Evolutionary conservation across 1,284 basidiomycete genomes (phyloP), one percentile per base, ranked within the genome.

Genomic region (Leccinum ambiguum): DNA sequence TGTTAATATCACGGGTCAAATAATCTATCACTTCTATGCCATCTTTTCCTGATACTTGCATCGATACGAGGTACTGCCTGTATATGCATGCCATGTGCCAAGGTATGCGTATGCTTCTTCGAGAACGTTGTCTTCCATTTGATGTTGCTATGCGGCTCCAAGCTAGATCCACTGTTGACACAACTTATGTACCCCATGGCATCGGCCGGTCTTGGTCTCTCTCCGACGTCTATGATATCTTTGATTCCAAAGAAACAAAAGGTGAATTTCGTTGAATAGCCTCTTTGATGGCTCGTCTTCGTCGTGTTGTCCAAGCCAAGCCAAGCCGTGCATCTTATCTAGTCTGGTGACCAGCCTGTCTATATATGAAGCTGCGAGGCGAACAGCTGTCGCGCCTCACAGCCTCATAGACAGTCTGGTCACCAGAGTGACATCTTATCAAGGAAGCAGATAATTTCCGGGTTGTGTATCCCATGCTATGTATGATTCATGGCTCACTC

Each of bases 241-340:
- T 26, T 26, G 23, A 56, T 26, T 26, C 23, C 54, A 56, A 6
- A 21, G 6, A 1, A 5, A 21, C n/a, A 26, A 56, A 26, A 26
- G 8, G 23, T 56, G 23, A 23, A 13, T 13, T 21, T 56, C 54
- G 23, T 26, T 56, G 54, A 3, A 56, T 56, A 56, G 23, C 54
- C 3, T 53, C 13, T 13, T 56, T 56, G 13, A n/a, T 56, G 23
- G 14, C 23, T 56, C 54, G 18, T 26, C 53, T 14, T 53, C 3
- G 21, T 21, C 13, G 11, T 54, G 50, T 53, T 53, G 3, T 18
- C 50, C 18, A 21, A 16, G 43, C 16, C 43, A n/a, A 45, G 39
- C 16, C 48, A 50, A 50, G 16, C 11, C 30, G 2, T 9, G 30
- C 30, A 30, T 30, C 30, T 30, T 30, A n/a, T n/a, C 26, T 97